These are phyloP conservation scores for Pseudogymnoascus sp. DNA, from an alignment of 2,329 filamentous ascomycete genomes.

Conservation along the genomic window DNA sequence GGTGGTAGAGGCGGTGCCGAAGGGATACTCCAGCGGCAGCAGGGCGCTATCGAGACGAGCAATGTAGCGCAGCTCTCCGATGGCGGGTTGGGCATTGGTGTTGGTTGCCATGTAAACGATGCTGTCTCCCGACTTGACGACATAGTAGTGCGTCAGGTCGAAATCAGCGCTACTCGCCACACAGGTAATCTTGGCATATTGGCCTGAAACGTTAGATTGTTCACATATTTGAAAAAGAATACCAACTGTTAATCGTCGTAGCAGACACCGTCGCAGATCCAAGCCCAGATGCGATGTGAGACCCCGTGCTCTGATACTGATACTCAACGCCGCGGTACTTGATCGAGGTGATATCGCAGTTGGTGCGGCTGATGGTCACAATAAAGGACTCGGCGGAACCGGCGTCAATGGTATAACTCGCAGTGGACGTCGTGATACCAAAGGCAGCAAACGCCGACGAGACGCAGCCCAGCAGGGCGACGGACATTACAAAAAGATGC, in stretches of 20 bases:
- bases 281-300: constrained; percentile 52
- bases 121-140: constrained; percentile 50
- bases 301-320: constrained; percentile 43
- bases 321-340: constrained; percentile 51
- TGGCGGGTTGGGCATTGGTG: constrained; percentile 46
- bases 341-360: constrained; percentile 57
- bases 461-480: background rate
- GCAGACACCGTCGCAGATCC: constrained; percentile 47
- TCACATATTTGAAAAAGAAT: no score
- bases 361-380: constrained; percentile 44
- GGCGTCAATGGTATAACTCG: constrained; percentile 40
- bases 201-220: constrained; percentile 2
- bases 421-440: constrained; percentile 34
- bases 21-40: constrained; percentile 42
- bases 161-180: constrained; percentile 38
- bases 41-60: constrained; percentile 46
- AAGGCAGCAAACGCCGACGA: constrained; percentile 33
- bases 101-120: constrained; percentile 55
- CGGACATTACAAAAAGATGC: background rate
- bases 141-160: constrained; percentile 53
- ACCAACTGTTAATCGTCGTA: constrained; percentile 8
- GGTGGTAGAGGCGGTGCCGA: constrained; percentile 49
- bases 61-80: constrained; percentile 58
- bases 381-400: constrained; percentile 41
- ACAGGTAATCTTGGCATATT: constrained; percentile 54